These are phyloP conservation scores for Cryptococcus jaspeensis DNA, from an alignment of 1,284 basidiomycete genomes.

Conservation along the genomic window DNA sequence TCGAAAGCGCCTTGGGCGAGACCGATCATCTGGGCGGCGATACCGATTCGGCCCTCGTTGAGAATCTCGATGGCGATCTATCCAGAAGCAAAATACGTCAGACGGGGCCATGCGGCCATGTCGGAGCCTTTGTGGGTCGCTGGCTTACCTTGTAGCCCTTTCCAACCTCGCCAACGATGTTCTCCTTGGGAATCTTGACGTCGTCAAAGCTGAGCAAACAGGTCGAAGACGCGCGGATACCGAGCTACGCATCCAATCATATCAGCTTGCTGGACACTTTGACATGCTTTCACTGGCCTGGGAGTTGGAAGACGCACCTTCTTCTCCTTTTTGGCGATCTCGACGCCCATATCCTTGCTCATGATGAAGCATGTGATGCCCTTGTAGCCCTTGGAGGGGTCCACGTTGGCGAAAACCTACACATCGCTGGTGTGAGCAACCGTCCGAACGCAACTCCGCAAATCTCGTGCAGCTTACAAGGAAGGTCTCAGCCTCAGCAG, in stretches of 20 bases:
- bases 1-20: slow-evolving; percentile 96
- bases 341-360: slow-evolving; percentile 92
- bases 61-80: slow-evolving; percentile 94
- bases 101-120: neutral
- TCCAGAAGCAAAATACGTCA: neutral
- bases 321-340: slow-evolving; percentile 98
- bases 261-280: slow-evolving; percentile 14
- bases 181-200: slow-evolving; percentile 85
- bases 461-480: slow-evolving; percentile 51
- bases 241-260: slow-evolving; percentile 59
- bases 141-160: slow-evolving; percentile 84
- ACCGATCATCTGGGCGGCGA: slow-evolving; percentile 95
- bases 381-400: slow-evolving; percentile 95
- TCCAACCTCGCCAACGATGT: slow-evolving; percentile 80
- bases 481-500: slow-evolving; percentile 86
- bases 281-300: neutral
- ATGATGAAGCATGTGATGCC: slow-evolving; percentile 98
- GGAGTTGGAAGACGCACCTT: slow-evolving; percentile 58
- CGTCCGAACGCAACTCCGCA: no score
- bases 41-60: slow-evolving; percentile 97
- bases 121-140: no score
- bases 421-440: no score
- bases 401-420: slow-evolving; percentile 89
- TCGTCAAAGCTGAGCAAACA: slow-evolving; percentile 97
- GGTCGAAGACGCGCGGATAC: slow-evolving; percentile 94